Base-by-base conservation (phyloP, 2,329 filamentous ascomycete species). In the Aureobasidium sp. region DNA sequence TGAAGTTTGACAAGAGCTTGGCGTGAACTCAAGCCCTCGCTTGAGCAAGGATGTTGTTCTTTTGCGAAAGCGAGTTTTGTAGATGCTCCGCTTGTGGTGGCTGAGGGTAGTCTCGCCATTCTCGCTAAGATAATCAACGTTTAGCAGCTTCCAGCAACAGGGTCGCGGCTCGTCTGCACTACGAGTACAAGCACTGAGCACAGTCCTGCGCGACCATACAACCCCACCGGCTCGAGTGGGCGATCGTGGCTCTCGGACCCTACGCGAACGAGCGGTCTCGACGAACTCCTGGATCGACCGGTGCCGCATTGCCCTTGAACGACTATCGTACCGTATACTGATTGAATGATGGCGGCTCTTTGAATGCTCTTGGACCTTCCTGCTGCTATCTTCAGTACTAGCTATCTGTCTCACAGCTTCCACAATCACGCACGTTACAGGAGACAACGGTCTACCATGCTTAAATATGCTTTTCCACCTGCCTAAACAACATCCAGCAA, bases 141-240 rank as follows among this genome's bases (percentile, higher is more conserved):
- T 42, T 16, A 25, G 25, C 53, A 57, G 53, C 30, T 39, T 34
- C 27, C 37, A 21, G 21, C 21, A 21, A 21, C 21, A 42, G 37
- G 52, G 37, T 25, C 36, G 21, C 30, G 39, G 53, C 53, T 57
- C 30, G 27, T 29, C 53, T 27, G 53, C 53, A 10, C 9, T 45
- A 55, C 53, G 36, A 45, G 11, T 45, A 55, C 53, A 45, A 45
- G 53, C 53, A 57, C 29, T 44, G n/a, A 54, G 50, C 50, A 54
- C 50, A 36, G 39, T 57, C 32, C 49, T 52, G 49, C 30, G 39
- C 29, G 25, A 29, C 8, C 37, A 30, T 4, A 27, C 53, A 4
- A 45, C 16, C 39, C 53, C n/a, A 36, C 41, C 30, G 39, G 53
- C 53, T 57, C 53, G 29, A 57, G 41, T 29, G 39, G 53, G 41